Percentiles rank a stretch among this genome's conserved stretches.
These are phyloP conservation scores for Oxyria digyna DNA, from an alignment of 148 eudicot genomes.

Conservation along the genomic window DNA sequence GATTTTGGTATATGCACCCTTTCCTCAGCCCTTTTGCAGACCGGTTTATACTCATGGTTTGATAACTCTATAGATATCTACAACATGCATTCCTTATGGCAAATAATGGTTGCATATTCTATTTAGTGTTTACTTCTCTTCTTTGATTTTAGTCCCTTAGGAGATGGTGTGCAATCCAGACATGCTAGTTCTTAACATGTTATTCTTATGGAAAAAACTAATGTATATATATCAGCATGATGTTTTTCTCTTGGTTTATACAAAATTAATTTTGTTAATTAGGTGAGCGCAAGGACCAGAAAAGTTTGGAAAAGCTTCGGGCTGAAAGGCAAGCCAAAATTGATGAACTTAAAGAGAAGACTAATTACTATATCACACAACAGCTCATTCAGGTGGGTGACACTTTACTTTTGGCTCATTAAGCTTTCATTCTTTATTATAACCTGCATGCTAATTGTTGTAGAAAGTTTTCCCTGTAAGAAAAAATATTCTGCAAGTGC, in stretches of 20 bases:
- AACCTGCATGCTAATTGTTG: not conserved
- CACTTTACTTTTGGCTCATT: not conserved
- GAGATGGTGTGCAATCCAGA: not conserved
- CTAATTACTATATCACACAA: constrained; percentile 74
- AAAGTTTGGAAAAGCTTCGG: constrained; percentile 71
- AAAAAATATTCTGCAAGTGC: not conserved
- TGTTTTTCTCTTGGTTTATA: not conserved
- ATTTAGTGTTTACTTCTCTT: not conserved
- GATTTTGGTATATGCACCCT: not conserved
- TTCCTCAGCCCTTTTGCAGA: not conserved
- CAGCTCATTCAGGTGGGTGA: constrained; percentile 83
- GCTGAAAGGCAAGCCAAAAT: constrained; percentile 81
- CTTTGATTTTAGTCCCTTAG: not conserved
- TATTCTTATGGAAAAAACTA: not conserved
- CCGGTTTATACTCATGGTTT: not conserved
- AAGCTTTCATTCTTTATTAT: not conserved
- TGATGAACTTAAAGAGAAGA: constrained; percentile 90
- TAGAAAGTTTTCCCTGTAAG: not conserved
- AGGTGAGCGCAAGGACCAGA: constrained; percentile 79
- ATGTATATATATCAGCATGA: not conserved
- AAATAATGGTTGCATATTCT: not conserved
- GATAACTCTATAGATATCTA: not conserved
- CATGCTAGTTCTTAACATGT: not conserved
- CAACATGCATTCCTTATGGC: not conserved
- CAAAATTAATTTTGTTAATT: not conserved